Evolutionary conservation across 2,329 filamentous ascomycete species (phyloP), one percentile per base, ranked within the genome.

Genomic region (Delphinella strobiligena): DNA sequence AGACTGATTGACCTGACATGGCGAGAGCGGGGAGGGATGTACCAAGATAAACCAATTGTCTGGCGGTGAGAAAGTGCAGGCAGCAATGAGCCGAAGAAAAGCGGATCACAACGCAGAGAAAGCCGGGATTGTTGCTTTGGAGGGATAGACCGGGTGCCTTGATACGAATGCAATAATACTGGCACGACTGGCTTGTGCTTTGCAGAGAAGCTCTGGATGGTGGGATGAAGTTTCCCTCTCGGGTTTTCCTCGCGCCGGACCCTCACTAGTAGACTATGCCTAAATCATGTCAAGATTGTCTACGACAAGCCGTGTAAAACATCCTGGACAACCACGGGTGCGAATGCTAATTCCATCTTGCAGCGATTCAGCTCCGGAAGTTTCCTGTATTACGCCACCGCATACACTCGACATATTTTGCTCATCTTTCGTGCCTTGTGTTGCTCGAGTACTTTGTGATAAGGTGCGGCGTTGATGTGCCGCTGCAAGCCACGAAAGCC

Each of bases 1-100:
- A 49, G 38, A 51, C 47, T 31, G 50, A 46, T 43, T 43, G 42
- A 41, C 37, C 51, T 38, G 52, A 54, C 52, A 54, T 54, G 38
- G 39, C 42, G 49, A 45, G 42, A 34, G 41, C 40, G 34, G 31
- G 38, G 18, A 22, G 17, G n/a, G 32, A 24, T 30, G 30, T 33
- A 31, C 31, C 34, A 34, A 38, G 41, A 34, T 33, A 36, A 34
- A 31, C 19, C 32, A 37, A 37, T 27, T 27, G 37, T 34, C 14
- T 24, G 19, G 14, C 14, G 29, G 19, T 40, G 31, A 32, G 37
- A 12, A 27, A 12, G 7, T 7, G 22, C 22, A 27, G 22, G 22
- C 22, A 27, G 22, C 22, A 27, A 12, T 12, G 22, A 27, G 22
- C 22, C 22, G 22, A 27, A 27, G 22, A 27, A 27, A 27, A 27